These are phyloP conservation scores for Arthroderma sp. DNA, from an alignment of 2,329 filamentous ascomycete species.

Conservation along the genomic window DNA sequence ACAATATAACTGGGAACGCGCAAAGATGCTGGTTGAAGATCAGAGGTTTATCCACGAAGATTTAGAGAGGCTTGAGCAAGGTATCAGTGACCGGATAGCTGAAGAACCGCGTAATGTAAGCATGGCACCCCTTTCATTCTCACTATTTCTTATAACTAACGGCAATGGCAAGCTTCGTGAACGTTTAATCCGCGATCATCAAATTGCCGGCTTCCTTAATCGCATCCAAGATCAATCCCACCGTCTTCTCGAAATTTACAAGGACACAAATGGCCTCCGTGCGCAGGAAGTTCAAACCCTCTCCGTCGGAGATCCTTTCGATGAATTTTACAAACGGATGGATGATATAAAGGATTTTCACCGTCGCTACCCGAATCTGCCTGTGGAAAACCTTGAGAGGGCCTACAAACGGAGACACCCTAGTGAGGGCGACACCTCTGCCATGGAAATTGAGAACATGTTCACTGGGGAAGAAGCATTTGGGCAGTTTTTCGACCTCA, in stretches of 20 bases:
- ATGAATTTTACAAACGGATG: conserved; percentile 80
- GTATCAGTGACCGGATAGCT: conserved; percentile 72
- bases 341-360: conserved; percentile 76
- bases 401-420: conserved; percentile 65
- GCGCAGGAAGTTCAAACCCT: conserved; percentile 73
- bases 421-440: conserved; percentile 49
- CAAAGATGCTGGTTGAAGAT: conserved; percentile 70
- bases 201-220: conserved; percentile 72
- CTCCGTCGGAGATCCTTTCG: conserved; percentile 72
- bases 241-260: conserved; percentile 70
- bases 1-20: not conserved
- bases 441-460: conserved; percentile 68
- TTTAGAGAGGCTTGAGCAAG: conserved; percentile 87
- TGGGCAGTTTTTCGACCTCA: conserved; percentile 85
- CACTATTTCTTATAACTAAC: conserved; percentile 11
- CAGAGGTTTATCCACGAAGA: conserved; percentile 92
- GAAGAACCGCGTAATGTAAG: conserved; percentile 80
- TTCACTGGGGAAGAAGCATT: conserved; percentile 94
- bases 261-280: conserved; percentile 58
- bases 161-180: conserved; percentile 57
- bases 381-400: conserved; percentile 85
- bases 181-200: conserved; percentile 78
- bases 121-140: conserved; percentile 12
- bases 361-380: conserved; percentile 81
- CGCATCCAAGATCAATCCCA: conserved; percentile 78